Evolutionary conservation across 176 grass and related monocot species (phyloP).

Genomic region (Typha latifolia): DNA sequence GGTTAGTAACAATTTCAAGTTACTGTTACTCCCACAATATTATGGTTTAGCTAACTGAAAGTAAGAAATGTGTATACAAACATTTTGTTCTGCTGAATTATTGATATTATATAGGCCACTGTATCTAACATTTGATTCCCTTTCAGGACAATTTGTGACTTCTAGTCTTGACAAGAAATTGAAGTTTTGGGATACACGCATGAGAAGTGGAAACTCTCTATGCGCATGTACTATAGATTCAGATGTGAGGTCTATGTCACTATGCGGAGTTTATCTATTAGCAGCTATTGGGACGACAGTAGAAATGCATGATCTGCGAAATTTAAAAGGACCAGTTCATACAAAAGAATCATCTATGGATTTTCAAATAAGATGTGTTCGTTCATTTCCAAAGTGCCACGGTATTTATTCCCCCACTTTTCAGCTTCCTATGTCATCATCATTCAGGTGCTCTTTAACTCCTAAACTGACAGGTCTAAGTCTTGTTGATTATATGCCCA

Average conservation of each 20-base stretch:
- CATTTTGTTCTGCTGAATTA: neutral
- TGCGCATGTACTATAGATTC: constrained; percentile 24
- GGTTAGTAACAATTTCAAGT: too few relatives aligned
- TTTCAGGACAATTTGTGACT: constrained; percentile 45
- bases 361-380: constrained; percentile 42
- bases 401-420: constrained; percentile 22
- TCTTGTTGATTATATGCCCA: too few relatives aligned
- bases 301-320: constrained; percentile 47
- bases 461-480: too few relatives aligned
- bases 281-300: constrained; percentile 38
- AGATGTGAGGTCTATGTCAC: constrained; percentile 47
- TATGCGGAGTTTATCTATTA: constrained; percentile 47
- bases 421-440: too few relatives aligned
- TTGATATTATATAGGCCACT: constrained; percentile 7
- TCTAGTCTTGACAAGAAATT: constrained; percentile 51
- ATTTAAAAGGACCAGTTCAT: constrained; percentile 36
- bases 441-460: too few relatives aligned
- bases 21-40: too few relatives aligned
- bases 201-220: constrained; percentile 19
- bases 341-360: constrained; percentile 31
- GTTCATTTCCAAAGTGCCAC: constrained; percentile 38
- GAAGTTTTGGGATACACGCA: constrained; percentile 40
- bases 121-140: constrained; percentile 13
- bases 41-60: too few relatives aligned
- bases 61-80: neutral